Evolutionary conservation across 192 early-diverging fungal genomes (phyloP).

Genomic region (Coemansia sp.): DNA sequence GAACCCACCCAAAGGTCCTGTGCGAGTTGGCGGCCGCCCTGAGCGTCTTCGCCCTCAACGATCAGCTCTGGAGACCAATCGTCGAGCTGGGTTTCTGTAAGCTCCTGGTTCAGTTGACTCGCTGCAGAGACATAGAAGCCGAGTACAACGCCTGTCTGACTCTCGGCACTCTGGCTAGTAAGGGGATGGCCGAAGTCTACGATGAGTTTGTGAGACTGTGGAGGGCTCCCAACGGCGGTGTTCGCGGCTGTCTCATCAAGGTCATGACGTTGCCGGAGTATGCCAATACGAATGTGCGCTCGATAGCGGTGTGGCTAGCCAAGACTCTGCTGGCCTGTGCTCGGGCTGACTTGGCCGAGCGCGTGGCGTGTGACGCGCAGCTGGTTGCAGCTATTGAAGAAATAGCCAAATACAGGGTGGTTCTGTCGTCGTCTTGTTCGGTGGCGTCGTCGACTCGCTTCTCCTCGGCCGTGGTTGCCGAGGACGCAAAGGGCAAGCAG

Average conservation of each 20-base stretch:
- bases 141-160: conserved; percentile 34
- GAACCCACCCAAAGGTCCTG: not conserved
- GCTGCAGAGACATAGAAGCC: conserved; percentile 6
- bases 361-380: conserved; percentile 19
- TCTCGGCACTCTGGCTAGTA: conserved; percentile 23
- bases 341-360: conserved; percentile 9
- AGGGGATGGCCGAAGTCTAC: conserved; percentile 17
- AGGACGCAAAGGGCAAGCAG: not conserved
- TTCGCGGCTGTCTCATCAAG: conserved; percentile 17
- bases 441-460: conserved; percentile 7
- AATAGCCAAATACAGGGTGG: not conserved
- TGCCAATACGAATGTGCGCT: conserved; percentile 17
- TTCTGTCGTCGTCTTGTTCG: not conserved
- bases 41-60: conserved; percentile 31
- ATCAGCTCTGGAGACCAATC: conserved; percentile 29
- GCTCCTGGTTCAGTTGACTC: conserved; percentile 18
- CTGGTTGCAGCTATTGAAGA: conserved; percentile 31
- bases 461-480: not conserved
- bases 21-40: conserved; percentile 33
- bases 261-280: conserved; percentile 20
- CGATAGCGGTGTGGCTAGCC: conserved; percentile 32
- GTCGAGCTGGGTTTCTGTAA: conserved; percentile 29
- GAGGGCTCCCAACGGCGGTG: conserved; percentile 18
- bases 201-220: conserved; percentile 42
- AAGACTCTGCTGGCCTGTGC: conserved; percentile 27